Base-by-base conservation (phyloP, 345 rosid genomes). In the Salix koriyanagi region DNA sequence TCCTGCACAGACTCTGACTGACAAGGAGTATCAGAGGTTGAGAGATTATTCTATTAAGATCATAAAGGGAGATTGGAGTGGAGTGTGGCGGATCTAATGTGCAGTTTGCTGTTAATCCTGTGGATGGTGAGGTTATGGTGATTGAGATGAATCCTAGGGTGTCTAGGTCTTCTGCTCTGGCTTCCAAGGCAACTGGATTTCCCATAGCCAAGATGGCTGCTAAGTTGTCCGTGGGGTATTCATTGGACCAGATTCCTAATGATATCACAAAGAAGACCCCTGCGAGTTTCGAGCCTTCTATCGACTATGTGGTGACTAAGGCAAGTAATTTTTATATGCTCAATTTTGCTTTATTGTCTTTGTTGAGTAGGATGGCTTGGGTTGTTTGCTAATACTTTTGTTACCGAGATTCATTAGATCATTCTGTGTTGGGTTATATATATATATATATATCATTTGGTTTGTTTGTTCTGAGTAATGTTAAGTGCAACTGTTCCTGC, bases 151-250 rank as follows among this genome's bases (percentile, higher is more conserved):
- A 96, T 69, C 99, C 99, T 10, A 93, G 99, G 77, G 99, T 96
- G 72, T 93, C 97, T 0, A 88, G 98, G 85, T 93, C 98, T 14
- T 96, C 99, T 50, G 99, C 99, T 81, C 84, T 96, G 85, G 99
- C 98, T 65, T 96, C 99, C 8, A 96, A 96, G 75, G 98, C 99
- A 71, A 96, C 99, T 0, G 99, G 99, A 15, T 96, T 96, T 80
- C 99, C 99, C 68, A 96, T 96, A 65, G 99, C 98, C 1, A 93
- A 96, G 86, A 96, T 96, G 96, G 99, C 99, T 39, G 99, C 98
- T 42, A 96, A 91, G 89, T 86, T 96, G 87, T 94, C 99, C 0
- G 88, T 96, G 67, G 98, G 99, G 41, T 96, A 96, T 82, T 74
- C 99, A 0, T 80, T 96, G 85, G 99, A 93, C 80, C 98, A 92